A percentile compares a stretch with the other conserved stretches of the same genome.
phyloP scores from a whole-genome alignment of 495 filamentous ascomycete species.

The Hypomontagnella monticulosa region DNA sequence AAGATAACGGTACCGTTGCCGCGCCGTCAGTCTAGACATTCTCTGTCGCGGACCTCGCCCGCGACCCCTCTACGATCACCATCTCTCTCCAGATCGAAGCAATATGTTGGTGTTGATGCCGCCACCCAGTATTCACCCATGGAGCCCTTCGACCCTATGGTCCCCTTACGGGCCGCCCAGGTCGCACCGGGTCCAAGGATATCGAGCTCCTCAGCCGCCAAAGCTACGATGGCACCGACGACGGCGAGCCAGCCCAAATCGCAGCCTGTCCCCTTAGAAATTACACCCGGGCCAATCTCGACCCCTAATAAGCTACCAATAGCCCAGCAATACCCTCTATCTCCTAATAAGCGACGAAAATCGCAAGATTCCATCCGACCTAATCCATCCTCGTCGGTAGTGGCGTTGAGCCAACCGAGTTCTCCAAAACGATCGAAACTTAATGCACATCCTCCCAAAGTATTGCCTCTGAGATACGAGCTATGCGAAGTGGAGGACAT shows the following conservation, averaged over 20 bases:
- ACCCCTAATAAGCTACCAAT: conserved; percentile 52
- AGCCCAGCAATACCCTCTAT: conserved; percentile 46
- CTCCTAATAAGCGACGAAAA: conserved; percentile 56
- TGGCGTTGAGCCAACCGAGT: conserved; percentile 42
- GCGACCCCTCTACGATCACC: conserved; percentile 49
- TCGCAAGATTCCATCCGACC: conserved; percentile 62
- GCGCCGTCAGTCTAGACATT: conserved; percentile 54
- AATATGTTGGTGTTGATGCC: conserved; percentile 63
- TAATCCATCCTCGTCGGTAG: conserved; percentile 60
- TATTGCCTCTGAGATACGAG: conserved; percentile 81
- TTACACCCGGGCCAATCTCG: conserved; percentile 32
- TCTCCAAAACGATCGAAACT: conserved; percentile 59
- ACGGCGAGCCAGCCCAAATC: conserved; percentile 43
- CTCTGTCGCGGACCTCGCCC: conserved; percentile 49
- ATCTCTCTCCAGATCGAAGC: conserved; percentile 48
- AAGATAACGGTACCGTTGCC: conserved; percentile 57
- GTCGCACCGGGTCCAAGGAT: conserved; percentile 42
- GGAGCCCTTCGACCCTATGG: conserved; percentile 55
- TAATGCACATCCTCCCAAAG: conserved; percentile 61
- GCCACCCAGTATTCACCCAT: conserved; percentile 67
- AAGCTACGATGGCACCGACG: conserved; percentile 31
- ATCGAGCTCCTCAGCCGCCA: conserved; percentile 38
- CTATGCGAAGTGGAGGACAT: conserved; percentile 81
- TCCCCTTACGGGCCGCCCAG: conserved; percentile 45
- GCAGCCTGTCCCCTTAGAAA: conserved; percentile 47